Conservation (phyloP, 2,329 filamentous ascomycete species). For the Onygena corvina region DNA sequence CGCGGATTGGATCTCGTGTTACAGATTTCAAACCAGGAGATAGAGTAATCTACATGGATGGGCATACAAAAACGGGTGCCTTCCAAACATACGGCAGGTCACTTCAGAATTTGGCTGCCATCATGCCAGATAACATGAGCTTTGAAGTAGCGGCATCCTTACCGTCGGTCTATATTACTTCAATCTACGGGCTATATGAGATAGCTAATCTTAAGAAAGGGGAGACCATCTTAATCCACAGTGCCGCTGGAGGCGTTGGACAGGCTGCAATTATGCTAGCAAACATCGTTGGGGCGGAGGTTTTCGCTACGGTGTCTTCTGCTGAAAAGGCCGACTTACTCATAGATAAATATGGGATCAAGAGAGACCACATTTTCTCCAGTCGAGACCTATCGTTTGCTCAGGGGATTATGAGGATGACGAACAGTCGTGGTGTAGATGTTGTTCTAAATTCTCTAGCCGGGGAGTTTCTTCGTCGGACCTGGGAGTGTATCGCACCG, state of each 20-base stretch:
- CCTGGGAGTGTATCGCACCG: conserved; percentile 14
- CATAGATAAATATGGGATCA: conserved; percentile 12
- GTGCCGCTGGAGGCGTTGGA: conserved; percentile 17
- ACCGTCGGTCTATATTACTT: conserved; percentile 14
- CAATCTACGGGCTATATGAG: conserved; percentile 12
- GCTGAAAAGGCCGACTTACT: conserved; percentile 15
- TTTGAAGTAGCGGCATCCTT: conserved; percentile 16
- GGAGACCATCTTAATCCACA: conserved; percentile 18
- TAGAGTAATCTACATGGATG: conserved; percentile 9
- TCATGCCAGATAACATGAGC: conserved; percentile 14
- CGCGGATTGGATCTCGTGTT: conserved; percentile 7
- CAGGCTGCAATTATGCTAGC: conserved; percentile 18
- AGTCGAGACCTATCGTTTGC: conserved; percentile 12
- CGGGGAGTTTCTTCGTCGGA: conserved; percentile 11
- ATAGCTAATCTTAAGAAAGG: conserved; percentile 13
- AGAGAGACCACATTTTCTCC: conserved; percentile 14
- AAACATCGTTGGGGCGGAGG: conserved; percentile 15
- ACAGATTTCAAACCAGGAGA: conserved; percentile 13
- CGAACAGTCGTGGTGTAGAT: conserved; percentile 14
- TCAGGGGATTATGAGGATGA: conserved; percentile 13
- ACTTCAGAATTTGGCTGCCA: conserved; percentile 4
- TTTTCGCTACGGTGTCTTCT: conserved; percentile 17
- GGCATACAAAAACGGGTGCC: conserved; percentile 7
- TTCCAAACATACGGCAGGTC: conserved; percentile 7
- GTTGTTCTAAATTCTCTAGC: conserved; percentile 15